Conservation (phyloP, 768 basidiomycete genomes). For the Gymnopilus junonius region DNA sequence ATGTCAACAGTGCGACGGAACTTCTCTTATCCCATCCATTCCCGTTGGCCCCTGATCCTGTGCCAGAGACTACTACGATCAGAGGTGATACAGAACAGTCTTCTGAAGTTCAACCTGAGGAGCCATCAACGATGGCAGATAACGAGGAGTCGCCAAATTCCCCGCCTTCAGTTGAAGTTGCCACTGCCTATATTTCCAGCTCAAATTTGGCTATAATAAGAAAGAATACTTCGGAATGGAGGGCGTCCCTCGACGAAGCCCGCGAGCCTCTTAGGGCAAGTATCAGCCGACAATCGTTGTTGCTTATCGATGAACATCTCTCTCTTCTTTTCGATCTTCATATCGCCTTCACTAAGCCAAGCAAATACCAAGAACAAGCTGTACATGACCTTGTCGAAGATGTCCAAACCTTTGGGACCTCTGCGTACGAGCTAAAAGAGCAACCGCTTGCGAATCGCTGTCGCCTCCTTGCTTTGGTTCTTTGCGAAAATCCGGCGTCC, state of each 20-base stretch:
- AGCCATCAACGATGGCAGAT: background rate
- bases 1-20: constrained; percentile 88
- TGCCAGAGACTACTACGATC: constrained; percentile 9
- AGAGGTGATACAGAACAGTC: background rate
- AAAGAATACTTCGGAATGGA: constrained; percentile 67
- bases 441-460: constrained; percentile 81
- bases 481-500: constrained; percentile 73
- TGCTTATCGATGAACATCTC: constrained; percentile 84
- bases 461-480: constrained; percentile 82
- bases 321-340: constrained; percentile 90
- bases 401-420: constrained; percentile 68
- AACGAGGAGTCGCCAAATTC: constrained; percentile 9
- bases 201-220: constrained; percentile 21
- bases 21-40: constrained; percentile 83
- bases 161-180: background rate
- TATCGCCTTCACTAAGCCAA: constrained; percentile 74
- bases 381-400: constrained; percentile 78
- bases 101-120: background rate
- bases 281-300: constrained; percentile 72
- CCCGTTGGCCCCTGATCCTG: constrained; percentile 68
- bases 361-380: constrained; percentile 64
- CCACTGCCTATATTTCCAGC: background rate
- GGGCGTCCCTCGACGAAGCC: constrained; percentile 63
- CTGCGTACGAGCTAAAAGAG: constrained; percentile 71
- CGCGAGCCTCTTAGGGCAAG: constrained; percentile 68